Evolutionary conservation across 2,329 filamentous ascomycete species (phyloP).

Genomic region (Didymella pomorum): DNA sequence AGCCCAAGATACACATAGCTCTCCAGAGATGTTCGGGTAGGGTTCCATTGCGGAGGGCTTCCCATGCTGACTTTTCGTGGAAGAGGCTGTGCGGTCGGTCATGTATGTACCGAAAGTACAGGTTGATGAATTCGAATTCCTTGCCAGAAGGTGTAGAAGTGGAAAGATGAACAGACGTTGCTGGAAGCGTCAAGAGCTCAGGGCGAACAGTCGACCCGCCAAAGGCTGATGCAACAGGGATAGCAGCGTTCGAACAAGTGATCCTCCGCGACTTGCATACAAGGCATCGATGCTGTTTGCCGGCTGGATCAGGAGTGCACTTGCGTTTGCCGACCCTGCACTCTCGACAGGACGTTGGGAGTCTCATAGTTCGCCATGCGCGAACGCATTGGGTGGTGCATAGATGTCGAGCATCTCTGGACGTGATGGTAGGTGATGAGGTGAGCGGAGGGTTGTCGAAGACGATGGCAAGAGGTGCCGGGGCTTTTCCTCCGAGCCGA

Average conservation of each 20-base stretch:
- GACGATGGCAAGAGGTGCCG: neutral
- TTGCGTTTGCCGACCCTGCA: neutral
- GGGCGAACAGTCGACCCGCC: neutral
- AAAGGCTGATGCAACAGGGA: neutral
- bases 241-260: neutral
- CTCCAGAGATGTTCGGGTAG: neutral
- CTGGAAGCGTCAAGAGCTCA: neutral
- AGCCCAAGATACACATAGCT: neutral
- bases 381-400: neutral
- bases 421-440: neutral
- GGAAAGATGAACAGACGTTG: neutral
- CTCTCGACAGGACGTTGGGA: neutral
- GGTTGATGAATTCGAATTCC: neutral
- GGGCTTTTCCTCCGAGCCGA: neutral
- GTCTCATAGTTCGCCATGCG: neutral
- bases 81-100: neutral
- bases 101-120: neutral
- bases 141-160: neutral
- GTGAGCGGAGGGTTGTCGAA: neutral
- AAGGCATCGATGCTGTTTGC: neutral
- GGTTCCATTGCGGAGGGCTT: neutral
- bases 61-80: neutral
- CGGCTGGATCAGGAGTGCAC: neutral
- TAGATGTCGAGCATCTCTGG: neutral
- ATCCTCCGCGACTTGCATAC: neutral